Percentiles rank a stretch among this genome's conserved stretches.
Conservation (phyloP, 176 grass and related monocot species). For the Guadua angustifolia region DNA sequence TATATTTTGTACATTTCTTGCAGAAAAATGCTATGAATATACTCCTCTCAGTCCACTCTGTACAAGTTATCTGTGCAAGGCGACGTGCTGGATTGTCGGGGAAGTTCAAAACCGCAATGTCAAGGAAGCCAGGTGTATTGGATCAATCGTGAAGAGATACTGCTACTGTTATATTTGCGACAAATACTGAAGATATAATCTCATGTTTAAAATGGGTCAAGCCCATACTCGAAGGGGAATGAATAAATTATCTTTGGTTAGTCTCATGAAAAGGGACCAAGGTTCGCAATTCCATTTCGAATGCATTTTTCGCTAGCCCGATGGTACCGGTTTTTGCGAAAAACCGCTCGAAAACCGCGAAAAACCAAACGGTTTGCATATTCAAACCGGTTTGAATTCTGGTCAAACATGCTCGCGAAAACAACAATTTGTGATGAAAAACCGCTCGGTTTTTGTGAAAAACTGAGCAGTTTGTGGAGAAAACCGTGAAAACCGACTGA, state of each 20-base stretch:
- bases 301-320: too few species aligned
- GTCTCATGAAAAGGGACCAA: neutral
- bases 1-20: neutral
- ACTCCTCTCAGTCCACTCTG: neutral
- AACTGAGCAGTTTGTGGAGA: too few species aligned
- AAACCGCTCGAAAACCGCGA: too few species aligned
- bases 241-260: neutral
- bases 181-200: neutral
- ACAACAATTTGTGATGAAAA: too few species aligned
- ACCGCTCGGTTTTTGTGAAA: too few species aligned
- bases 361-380: too few species aligned
- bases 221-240: neutral
- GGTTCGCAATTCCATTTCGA: too few species aligned
- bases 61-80: neutral
- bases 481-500: too few species aligned
- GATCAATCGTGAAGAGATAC: neutral
- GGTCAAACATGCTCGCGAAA: too few species aligned
- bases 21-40: neutral
- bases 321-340: too few species aligned
- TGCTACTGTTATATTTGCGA: slow-evolving; percentile 25
- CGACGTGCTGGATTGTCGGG: neutral
- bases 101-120: neutral
- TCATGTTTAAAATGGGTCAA: too few species aligned
- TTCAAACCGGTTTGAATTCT: too few species aligned
- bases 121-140: neutral